Percentiles rank a stretch among this genome's conserved stretches.
Evolutionary conservation across 208 protist species (phyloP).

Genomic region (Entamoeba dispar): DNA sequence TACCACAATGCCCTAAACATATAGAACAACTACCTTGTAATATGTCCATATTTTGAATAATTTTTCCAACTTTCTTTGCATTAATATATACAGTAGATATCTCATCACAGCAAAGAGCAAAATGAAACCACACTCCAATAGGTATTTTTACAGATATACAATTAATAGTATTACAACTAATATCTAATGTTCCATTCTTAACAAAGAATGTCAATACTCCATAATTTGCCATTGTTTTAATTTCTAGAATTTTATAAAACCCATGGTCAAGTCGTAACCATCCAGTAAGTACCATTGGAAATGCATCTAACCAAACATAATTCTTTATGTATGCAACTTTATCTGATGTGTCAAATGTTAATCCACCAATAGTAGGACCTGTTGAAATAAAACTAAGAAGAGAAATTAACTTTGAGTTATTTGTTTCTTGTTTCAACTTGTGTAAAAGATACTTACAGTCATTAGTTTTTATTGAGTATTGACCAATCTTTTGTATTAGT

Average conservation of each 20-base stretch:
- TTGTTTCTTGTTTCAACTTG: background rate
- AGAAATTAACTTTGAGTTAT: background rate
- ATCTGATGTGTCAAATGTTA: background rate
- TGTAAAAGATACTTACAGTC: background rate
- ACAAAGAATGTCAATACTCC: background rate
- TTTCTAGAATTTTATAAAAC: background rate
- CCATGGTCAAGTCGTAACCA: background rate
- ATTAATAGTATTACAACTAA: background rate
- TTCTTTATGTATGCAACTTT: background rate
- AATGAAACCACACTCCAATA: background rate
- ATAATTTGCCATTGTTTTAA: background rate
- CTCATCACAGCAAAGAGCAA: background rate
- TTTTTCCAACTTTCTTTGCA: too few relatives aligned
- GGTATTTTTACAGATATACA: background rate
- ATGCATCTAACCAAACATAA: background rate
- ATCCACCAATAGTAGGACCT: background rate
- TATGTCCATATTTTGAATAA: too few relatives aligned
- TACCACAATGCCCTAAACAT: too few relatives aligned
- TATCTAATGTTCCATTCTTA: background rate
- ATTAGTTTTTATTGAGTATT: background rate
- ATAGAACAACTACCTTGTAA: too few relatives aligned
- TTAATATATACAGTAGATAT: too few relatives aligned
- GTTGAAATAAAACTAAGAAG: background rate
- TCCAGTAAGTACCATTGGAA: background rate
- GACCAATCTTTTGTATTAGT: background rate